Evolutionary conservation across 176 grass and related monocot genomes (phyloP).

Genomic region (Phragmites australis): DNA sequence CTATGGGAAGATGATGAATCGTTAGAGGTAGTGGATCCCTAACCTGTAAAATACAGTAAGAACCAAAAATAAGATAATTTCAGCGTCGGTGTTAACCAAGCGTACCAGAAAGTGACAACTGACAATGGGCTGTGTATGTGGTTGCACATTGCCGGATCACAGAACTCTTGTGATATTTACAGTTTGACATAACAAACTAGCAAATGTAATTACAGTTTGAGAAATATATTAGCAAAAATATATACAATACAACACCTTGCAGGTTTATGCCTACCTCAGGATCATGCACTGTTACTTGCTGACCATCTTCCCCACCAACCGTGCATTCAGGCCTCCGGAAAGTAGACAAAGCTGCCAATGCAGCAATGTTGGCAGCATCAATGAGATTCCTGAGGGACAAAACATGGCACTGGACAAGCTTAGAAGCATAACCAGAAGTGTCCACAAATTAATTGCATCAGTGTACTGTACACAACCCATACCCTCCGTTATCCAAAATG

Average conservation of each 20-base stretch:
- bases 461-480: conserved; percentile 24
- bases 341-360: conserved; percentile 79
- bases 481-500: conserved; percentile 99
- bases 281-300: conserved; percentile 80
- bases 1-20: conserved; percentile 90
- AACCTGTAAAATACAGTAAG: conserved; percentile 63
- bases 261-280: conserved; percentile 56
- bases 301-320: conserved; percentile 72
- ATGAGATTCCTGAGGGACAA: conserved; percentile 74
- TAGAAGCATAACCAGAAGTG: not conserved
- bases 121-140: not conserved
- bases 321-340: conserved; percentile 88
- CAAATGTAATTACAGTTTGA: not conserved
- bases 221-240: not conserved
- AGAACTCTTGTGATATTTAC: not conserved
- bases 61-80: not conserved
- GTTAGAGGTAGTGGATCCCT: conserved; percentile 83
- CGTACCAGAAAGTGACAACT: not conserved
- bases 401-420: not conserved
- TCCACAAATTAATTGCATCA: conserved; percentile 8
- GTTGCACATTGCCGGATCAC: not conserved
- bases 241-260: not conserved
- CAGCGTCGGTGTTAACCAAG: not conserved
- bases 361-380: conserved; percentile 90
- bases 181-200: not conserved